Percentiles rank a stretch among this genome's conserved stretches.
phyloP scores from a whole-genome alignment of 768 basidiomycete genomes.

The Coprinopsis strossmayeri region DNA sequence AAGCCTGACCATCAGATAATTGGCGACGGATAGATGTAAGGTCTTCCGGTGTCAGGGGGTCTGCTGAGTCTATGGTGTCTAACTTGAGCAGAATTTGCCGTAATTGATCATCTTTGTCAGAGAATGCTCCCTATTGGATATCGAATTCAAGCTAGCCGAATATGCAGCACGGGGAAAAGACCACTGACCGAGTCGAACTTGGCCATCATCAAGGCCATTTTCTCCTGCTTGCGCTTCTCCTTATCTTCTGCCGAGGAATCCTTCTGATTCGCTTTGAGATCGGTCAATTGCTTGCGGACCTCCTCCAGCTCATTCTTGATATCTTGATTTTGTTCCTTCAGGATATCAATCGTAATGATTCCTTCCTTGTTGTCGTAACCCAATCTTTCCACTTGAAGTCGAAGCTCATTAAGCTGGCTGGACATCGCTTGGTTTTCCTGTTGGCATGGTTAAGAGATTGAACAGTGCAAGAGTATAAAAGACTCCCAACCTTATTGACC shows the following conservation, averaged over 20 bases:
- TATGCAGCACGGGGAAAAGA: not conserved
- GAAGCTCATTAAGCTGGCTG: conserved; percentile 86
- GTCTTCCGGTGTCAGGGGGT: conserved; percentile 67
- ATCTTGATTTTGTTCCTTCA: conserved; percentile 91
- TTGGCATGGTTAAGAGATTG: conserved; percentile 2
- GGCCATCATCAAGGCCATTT: conserved; percentile 99
- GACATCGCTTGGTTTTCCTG: conserved; percentile 96
- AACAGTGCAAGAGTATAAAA: not conserved
- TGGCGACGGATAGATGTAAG: conserved; percentile 79
- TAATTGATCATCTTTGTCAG: conserved; percentile 92
- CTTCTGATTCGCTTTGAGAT: conserved; percentile 76
- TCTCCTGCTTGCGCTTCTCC: conserved; percentile 98
- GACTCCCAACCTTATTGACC: conserved; percentile 63
- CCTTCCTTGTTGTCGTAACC: conserved; percentile 97
- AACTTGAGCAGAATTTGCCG: conserved; percentile 79
- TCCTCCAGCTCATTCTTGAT: conserved; percentile 86
- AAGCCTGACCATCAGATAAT: conserved; percentile 79
- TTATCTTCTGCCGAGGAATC: conserved; percentile 90
- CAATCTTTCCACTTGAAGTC: conserved; percentile 84
- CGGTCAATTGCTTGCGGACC: conserved; percentile 69
- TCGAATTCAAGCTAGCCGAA: conserved; percentile 12
- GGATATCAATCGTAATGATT: conserved; percentile 85
- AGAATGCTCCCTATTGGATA: conserved; percentile 75
- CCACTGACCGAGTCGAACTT: conserved; percentile 87
- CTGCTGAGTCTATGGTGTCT: conserved; percentile 65